Evolutionary conservation across 2,329 filamentous ascomycete genomes (phyloP), one percentile per base, ranked within the genome.

Genomic region (Venturiaceae sp.): DNA sequence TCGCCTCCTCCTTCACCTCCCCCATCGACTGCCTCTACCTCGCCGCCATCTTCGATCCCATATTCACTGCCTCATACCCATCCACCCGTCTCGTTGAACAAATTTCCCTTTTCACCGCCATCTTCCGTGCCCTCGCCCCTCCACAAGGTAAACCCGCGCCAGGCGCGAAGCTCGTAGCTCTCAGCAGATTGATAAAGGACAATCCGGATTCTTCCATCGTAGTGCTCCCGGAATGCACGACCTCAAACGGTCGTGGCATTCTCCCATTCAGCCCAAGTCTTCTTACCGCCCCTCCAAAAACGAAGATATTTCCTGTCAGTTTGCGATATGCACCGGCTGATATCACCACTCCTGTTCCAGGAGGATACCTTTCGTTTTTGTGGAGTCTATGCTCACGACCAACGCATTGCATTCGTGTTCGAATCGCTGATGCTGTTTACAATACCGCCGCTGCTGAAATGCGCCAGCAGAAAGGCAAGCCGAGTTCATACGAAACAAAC

Each of bases 11-110:
- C 62, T 94, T 92, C 70, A 96, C 92, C 34, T 95, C 89, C 9
- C 94, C 94, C 8, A 83, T 99, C 69, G 94, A 99, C 71, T 87
- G 91, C 16, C 77, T 99, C 59, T 99, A 97, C 72, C 84, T 99
- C 26, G 90, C 94, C 60, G 92, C 91, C 62, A 90, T 97, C 67
- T 99, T 97, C 77, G 90, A 96, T 70, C 94, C 94, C 2, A 81
- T 99, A 70, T 97, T 99, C 75, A 95, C 91, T 11, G 78, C 88
- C 50, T 90, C 87, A 0, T 96, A 90, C 71, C 90, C 92, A 0
- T 77, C 79, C 60, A 87, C 84, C 3, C 81, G 83, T 52, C 82
- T 85, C 60, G 87, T 99, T 28, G 84, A 86, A 65, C 86, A 80
- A 50, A 83, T 97, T 52, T 87, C 87, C 3, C 83, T 97, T 5